phyloP scores from a whole-genome alignment of 2,329 filamentous ascomycete genomes.

The Fusarium sp. region DNA sequence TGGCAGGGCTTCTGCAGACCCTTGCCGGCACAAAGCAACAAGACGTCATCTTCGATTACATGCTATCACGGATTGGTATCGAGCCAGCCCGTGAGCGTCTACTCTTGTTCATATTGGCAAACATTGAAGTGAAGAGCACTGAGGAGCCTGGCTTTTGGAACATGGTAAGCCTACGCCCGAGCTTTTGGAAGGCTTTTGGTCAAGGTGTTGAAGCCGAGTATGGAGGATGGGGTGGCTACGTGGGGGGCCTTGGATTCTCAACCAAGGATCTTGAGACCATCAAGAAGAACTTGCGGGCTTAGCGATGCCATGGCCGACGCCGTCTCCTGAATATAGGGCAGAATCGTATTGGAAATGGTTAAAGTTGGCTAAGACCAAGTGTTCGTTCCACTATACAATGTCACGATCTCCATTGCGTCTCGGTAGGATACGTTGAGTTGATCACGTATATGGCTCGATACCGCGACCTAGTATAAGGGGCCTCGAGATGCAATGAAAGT shows the following conservation, averaged over 20 bases:
- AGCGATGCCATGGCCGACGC: not conserved
- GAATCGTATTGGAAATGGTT: not conserved
- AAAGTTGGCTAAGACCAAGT: not conserved
- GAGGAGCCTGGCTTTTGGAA: constrained; percentile 61
- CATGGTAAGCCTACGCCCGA: constrained; percentile 54
- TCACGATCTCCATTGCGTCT: not conserved
- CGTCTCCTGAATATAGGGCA: not conserved
- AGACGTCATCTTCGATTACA: constrained; percentile 58
- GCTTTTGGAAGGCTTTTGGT: constrained; percentile 58
- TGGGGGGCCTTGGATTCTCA: constrained; percentile 57
- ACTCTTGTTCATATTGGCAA: constrained; percentile 52
- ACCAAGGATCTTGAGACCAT: constrained; percentile 57
- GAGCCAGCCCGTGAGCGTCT: constrained; percentile 62
- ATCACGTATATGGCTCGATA: too few species aligned
- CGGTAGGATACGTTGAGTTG: not conserved
- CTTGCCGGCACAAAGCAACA: constrained; percentile 58
- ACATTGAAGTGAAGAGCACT: constrained; percentile 47
- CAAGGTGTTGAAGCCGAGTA: constrained; percentile 54
- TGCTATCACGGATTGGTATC: constrained; percentile 63
- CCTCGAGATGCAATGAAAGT: not conserved
- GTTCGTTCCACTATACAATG: not conserved
- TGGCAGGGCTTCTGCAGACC: constrained; percentile 60
- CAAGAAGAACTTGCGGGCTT: constrained; percentile 54
- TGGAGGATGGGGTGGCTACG: constrained; percentile 61
- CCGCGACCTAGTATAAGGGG: not conserved